phyloP scores from a whole-genome alignment of 371 early-diverging fungal species.

The Syncephalis fuscata region DNA sequence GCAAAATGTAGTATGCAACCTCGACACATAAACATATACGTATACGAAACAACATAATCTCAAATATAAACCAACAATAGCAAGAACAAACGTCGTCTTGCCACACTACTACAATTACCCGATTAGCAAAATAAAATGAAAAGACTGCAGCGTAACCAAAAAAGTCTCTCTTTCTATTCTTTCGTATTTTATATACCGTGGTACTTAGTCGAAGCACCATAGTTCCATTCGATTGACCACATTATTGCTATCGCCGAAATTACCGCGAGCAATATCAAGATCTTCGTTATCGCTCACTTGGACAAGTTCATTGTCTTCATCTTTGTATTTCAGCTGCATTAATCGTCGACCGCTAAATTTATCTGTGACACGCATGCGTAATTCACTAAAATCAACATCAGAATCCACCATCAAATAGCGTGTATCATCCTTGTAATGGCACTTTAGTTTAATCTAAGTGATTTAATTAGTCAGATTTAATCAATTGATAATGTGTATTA shows the following conservation, averaged over 20 bases:
- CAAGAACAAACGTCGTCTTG: no score
- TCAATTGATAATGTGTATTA: no score
- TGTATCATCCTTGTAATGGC: constrained; percentile 50
- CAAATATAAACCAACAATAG: no score
- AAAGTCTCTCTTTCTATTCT: no score
- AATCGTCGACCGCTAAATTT: constrained; percentile 33
- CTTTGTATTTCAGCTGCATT: constrained; percentile 63
- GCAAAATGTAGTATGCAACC: no score
- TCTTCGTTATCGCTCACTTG: constrained; percentile 87
- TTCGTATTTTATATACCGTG: no score
- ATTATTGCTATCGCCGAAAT: constrained; percentile 21
- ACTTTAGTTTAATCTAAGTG: constrained; percentile 50
- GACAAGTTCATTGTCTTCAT: constrained; percentile 75
- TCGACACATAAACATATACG: no score
- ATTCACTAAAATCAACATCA: constrained; percentile 34
- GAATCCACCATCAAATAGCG: constrained; percentile 47
- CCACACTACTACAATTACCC: no score
- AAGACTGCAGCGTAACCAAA: no score
- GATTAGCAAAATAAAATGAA: no score
- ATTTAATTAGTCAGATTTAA: no score
- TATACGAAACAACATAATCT: no score
- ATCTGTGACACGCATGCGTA: constrained; percentile 36
- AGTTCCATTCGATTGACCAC: constrained; percentile 36
- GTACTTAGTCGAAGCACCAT: constrained; percentile 28
- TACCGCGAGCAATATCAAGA: constrained; percentile 62